phyloP scores from a whole-genome alignment of 176 grass and related monocot species.

The Eleusine indica region DNA sequence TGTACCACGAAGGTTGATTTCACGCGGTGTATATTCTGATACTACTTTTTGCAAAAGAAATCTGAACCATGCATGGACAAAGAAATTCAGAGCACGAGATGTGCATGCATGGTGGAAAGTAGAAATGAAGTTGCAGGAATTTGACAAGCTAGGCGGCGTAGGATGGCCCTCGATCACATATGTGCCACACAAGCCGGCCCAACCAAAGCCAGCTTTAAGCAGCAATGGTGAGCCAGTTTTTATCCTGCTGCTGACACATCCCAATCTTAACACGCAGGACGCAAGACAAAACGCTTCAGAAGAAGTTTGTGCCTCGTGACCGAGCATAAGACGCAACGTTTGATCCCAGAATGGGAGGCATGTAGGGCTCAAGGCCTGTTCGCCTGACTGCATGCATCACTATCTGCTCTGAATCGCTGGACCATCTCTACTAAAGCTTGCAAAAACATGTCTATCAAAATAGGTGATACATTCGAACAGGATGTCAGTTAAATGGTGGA shows the following conservation, averaged over 20 bases:
- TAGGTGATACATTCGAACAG: not conserved
- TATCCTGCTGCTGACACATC: slow-evolving; percentile 13
- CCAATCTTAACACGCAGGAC: not conserved
- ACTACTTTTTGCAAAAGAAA: not conserved
- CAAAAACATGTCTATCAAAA: not conserved
- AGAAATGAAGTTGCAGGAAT: slow-evolving; percentile 22
- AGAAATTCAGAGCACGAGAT: not conserved
- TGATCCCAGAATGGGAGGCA: slow-evolving; percentile 19
- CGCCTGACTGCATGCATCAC: not conserved
- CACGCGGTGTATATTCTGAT: too few relatives aligned
- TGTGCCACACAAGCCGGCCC: slow-evolving; percentile 16
- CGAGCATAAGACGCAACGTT: slow-evolving; percentile 29
- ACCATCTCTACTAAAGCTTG: not conserved
- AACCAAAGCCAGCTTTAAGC: slow-evolving; percentile 12
- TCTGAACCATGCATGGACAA: not conserved
- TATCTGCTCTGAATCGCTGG: too few relatives aligned
- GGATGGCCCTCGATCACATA: not conserved
- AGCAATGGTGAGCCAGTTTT: slow-evolving; percentile 36
- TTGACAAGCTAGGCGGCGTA: slow-evolving; percentile 9
- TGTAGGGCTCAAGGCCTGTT: slow-evolving; percentile 22
- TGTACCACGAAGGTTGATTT: too few relatives aligned
- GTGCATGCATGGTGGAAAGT: slow-evolving; percentile 19
- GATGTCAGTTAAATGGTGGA: not conserved
- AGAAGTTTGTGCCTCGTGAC: slow-evolving; percentile 42
- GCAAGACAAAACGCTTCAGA: not conserved